Conservation (phyloP, 1,284 basidiomycete species). For the Vanrija pseudolonga region DNA sequence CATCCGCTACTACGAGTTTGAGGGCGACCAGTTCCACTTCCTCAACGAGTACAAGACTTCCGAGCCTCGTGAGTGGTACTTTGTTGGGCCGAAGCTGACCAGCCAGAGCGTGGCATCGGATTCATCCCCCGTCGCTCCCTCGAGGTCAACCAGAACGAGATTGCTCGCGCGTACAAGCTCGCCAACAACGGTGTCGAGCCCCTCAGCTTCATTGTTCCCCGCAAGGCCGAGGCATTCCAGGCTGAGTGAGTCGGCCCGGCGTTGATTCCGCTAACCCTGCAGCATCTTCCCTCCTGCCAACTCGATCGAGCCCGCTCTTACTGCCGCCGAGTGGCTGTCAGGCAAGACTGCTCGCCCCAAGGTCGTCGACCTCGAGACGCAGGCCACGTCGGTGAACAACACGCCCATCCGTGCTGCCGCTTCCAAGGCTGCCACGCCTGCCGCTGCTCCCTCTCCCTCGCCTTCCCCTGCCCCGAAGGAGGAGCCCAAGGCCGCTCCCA, state of each 20-base stretch:
- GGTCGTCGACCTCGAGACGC: constrained; percentile 55
- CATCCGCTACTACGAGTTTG: constrained; percentile 92
- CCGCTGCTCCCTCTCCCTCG: neutral
- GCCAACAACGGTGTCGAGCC: constrained; percentile 73
- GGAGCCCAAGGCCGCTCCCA: constrained; percentile 10
- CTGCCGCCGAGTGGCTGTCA: constrained; percentile 76
- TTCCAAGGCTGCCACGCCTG: constrained; percentile 7
- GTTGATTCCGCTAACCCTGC: constrained; percentile 36
- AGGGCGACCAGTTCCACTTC: constrained; percentile 74
- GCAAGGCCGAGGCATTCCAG: constrained; percentile 58
- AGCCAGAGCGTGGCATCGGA: constrained; percentile 81
- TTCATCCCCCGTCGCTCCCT: constrained; percentile 89
- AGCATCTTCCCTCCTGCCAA: constrained; percentile 91
- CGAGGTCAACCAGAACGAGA: constrained; percentile 87
- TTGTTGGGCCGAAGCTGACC: no score
- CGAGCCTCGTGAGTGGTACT: constrained; percentile 59
- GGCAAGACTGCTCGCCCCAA: constrained; percentile 75
- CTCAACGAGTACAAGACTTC: constrained; percentile 84
- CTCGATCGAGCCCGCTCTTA: constrained; percentile 72
- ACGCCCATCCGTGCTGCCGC: constrained; percentile 47
- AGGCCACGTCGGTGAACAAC: constrained; percentile 42
- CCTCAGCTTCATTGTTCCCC: constrained; percentile 88
- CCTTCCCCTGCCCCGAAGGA: constrained; percentile 2
- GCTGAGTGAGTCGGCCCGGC: constrained; percentile 38
- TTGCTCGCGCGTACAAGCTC: constrained; percentile 92